Base-by-base conservation (phyloP, 352 stramenopile genomes). In the Globisporangium lucens region DNA sequence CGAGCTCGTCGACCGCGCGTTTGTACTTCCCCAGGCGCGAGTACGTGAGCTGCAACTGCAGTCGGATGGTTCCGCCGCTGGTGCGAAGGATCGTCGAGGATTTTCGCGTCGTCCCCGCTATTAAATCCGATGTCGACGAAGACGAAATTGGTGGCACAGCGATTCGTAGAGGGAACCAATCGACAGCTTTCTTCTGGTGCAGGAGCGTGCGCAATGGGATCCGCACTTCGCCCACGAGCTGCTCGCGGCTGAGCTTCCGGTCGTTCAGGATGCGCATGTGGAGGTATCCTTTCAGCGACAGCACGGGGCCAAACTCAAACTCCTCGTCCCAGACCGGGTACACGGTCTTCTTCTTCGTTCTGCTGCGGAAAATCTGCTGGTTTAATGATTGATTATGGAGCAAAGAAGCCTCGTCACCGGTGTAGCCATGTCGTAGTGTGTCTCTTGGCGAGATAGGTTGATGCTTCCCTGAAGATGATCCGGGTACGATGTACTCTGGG, bases 281-380 rank as follows among this genome's bases (percentile, higher is more conserved):
- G 7, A 94, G 75, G 59, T 77, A 84, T 24, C 82, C 79, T n/a
- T 83, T 86, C 7, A 94, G 64, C 2, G 83, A 89, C n/a, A 87
- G 58, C 27, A 93, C 75, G 0, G 82, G 81, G 30, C 69, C 30
- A 35, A 93, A 78, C 57, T 84, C 83, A 53, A 94, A 94, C 10
- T 87, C 78, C 70, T 94, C 84, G 5, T 94, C 81, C 86, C 86
- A 94, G 2, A 91, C 71, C 1, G 86, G 86, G 69, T 89, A 94
- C 70, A 92, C 72, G 49, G 72, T 92, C 67, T 89, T 85, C 73
- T 89, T 89, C 59, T 85, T 78, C 12, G 84, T 94, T 22, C 75
- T 75, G 24, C 81, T 94, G 27, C 84, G 86, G 20, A 87, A 75
- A 12, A 57, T 67, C 38, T 67, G 70, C 38, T 67, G 70, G n/a